phyloP scores from a whole-genome alignment of 139 green algal species.

The Micractinium conductrix region DNA sequence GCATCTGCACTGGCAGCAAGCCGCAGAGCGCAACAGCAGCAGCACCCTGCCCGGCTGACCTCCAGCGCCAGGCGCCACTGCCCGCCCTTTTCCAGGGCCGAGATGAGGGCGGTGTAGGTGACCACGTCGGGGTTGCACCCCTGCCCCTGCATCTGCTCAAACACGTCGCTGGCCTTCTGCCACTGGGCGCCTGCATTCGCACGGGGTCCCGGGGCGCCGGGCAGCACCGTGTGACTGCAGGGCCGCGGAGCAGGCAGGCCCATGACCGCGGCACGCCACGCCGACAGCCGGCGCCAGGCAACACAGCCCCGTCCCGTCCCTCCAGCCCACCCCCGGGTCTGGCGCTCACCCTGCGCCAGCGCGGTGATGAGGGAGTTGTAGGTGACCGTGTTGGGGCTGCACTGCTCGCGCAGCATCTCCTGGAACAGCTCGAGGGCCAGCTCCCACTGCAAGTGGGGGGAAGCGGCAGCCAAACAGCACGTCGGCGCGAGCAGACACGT shows the following conservation, averaged over 20 bases:
- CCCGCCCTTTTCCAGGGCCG: slow-evolving; percentile 58
- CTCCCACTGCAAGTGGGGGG: slow-evolving; percentile 31
- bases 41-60: slow-evolving; percentile 59
- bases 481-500: too few species aligned
- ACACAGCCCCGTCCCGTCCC: slow-evolving; percentile 31
- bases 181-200: slow-evolving; percentile 62
- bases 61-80: slow-evolving; percentile 50
- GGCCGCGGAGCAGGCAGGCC: neutral
- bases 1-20: too few species aligned
- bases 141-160: slow-evolving; percentile 81
- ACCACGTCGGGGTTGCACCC: slow-evolving; percentile 82
- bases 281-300: neutral
- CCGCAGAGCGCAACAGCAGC: too few species aligned
- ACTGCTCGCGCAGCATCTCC: slow-evolving; percentile 54
- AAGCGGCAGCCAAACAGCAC: neutral
- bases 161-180: slow-evolving; percentile 80
- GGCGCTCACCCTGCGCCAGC: slow-evolving; percentile 42
- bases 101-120: slow-evolving; percentile 72
- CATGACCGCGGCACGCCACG: neutral
- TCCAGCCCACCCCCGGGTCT: slow-evolving; percentile 36
- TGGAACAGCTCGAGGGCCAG: slow-evolving; percentile 55
- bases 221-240: neutral
- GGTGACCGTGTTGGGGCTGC: slow-evolving; percentile 55
- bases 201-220: neutral
- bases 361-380: slow-evolving; percentile 48